Percentiles rank a stretch among this genome's conserved stretches.
Evolutionary conservation across 768 basidiomycete genomes (phyloP).

Genomic region (Favolaschia claudopus): DNA sequence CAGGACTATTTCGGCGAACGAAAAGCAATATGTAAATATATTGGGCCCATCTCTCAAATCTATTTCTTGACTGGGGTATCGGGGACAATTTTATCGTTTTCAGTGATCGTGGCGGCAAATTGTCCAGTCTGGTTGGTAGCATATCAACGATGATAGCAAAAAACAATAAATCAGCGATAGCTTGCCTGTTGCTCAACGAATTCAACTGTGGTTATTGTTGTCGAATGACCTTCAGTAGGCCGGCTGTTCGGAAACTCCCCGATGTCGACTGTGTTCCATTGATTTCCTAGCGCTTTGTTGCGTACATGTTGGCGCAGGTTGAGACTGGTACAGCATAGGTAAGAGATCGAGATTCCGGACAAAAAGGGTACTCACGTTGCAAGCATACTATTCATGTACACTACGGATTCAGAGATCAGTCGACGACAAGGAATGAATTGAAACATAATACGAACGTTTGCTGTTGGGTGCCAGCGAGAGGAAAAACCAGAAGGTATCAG

Average conservation of each 20-base stretch:
- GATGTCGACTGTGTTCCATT: neutral
- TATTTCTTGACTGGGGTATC: too few species aligned
- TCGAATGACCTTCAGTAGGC: too few species aligned
- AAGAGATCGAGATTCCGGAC: neutral
- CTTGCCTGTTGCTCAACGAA: too few species aligned
- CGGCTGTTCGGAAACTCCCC: neutral
- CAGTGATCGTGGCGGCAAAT: too few species aligned
- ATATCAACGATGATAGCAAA: too few species aligned
- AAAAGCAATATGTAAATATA: too few species aligned
- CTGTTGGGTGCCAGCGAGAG: constrained; percentile 18
- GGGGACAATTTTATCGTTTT: too few species aligned
- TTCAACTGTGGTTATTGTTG: too few species aligned
- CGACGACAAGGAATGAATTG: neutral
- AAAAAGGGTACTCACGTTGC: constrained; percentile 12
- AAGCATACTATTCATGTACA: constrained; percentile 29
- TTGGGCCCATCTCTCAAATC: too few species aligned
- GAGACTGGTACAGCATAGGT: neutral
- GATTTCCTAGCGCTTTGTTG: neutral
- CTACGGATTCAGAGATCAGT: neutral
- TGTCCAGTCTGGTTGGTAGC: too few species aligned
- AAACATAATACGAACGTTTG: constrained; percentile 10
- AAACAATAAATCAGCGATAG: too few species aligned
- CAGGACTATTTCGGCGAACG: too few species aligned
- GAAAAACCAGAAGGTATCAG: constrained; percentile 26
- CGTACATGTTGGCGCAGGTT: constrained; percentile 17